Evolutionary conservation across 2,329 filamentous ascomycete species (phyloP), one percentile per base, ranked within the genome.

Genomic region (Scedosporium dehoogii): DNA sequence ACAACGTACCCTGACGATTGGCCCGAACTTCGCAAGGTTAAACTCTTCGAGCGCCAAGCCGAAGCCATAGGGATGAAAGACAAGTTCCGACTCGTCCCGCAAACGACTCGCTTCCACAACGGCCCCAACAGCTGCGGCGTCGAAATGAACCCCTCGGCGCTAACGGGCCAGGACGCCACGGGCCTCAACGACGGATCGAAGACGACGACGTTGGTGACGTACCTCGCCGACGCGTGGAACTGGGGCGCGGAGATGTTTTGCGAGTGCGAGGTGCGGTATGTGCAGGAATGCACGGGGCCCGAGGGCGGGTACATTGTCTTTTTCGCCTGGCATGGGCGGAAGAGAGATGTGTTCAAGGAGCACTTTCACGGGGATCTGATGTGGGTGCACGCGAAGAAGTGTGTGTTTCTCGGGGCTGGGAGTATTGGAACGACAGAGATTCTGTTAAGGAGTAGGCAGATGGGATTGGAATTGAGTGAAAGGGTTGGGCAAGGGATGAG

Each of bases 231-330:
- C 70, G 85, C 87, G 1, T 89, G 85, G 86, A 87, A 88, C 67
- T 87, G 85, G 84, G 87, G 86, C 7, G 84, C 86, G 12, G 85
- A 89, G 68, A 83, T 89, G 71, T 89, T 89, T 65, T 89, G 86
- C 71, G 81, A 85, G 67, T 85, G 85, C 64, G 85, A 89, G 70
- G 86, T 88, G 1, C 77, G 83, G 55, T 82, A 87, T 67, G 75
- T 89, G 59, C 79, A 82, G 62, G 81, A 84, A 69, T 78, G 79
- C 51, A 75, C 75, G 1, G 69, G 71, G 0, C 72, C 73, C 4
- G 78, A 79, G 14, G 85, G 86, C 1, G 65, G 65, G 2, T 89
- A 87, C 69, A 75, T 86, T 21, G 74, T 89, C 29, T 87, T 81
- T 71, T 88, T 85, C 69, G 80, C 84, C 12, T 87, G 84, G 84